Percentiles rank a stretch among this genome's conserved stretches.
Conservation (phyloP, 371 early-diverging fungal genomes). For the Mortierella sp. region DNA sequence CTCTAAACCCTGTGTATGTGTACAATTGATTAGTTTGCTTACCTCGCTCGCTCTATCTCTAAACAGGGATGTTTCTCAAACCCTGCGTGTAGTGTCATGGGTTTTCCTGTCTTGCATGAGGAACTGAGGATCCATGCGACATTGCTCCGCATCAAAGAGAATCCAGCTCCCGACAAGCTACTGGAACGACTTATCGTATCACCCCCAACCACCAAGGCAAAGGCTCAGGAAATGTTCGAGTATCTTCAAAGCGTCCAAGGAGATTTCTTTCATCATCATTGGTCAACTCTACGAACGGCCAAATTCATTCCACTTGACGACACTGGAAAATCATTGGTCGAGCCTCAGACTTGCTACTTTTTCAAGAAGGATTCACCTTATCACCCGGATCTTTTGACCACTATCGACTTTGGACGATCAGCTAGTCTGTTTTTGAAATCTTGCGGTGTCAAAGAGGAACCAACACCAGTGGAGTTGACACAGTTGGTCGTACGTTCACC, state of each 20-base stretch:
- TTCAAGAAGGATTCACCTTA: slow-evolving; percentile 56
- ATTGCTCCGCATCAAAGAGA: slow-evolving; percentile 75
- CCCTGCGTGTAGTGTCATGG: slow-evolving; percentile 70
- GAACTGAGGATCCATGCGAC: slow-evolving; percentile 67
- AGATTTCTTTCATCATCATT: slow-evolving; percentile 63
- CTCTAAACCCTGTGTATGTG: no score
- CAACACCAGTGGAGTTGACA: slow-evolving; percentile 80
- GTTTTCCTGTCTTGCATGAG: slow-evolving; percentile 70
- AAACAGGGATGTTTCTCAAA: slow-evolving; percentile 70
- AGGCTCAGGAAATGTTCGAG: slow-evolving; percentile 71
- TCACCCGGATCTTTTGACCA: slow-evolving; percentile 70
- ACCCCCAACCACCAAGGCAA: slow-evolving; percentile 55
- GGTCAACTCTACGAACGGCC: slow-evolving; percentile 58
- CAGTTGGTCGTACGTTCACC: slow-evolving; percentile 77
- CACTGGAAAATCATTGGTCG: slow-evolving; percentile 50
- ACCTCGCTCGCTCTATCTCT: not conserved
- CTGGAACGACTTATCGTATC: slow-evolving; percentile 58
- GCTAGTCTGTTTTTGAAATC: slow-evolving; percentile 84
- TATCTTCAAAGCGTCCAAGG: slow-evolving; percentile 77
- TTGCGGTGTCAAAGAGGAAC: slow-evolving; percentile 91
- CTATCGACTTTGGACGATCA: slow-evolving; percentile 77
- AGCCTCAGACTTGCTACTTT: slow-evolving; percentile 72
- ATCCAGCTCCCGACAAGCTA: slow-evolving; percentile 64
- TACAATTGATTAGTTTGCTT: no score
- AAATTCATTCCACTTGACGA: slow-evolving; percentile 76